phyloP scores from a whole-genome alignment of 495 filamentous ascomycete genomes.

The Lophiostoma macrostomum region DNA sequence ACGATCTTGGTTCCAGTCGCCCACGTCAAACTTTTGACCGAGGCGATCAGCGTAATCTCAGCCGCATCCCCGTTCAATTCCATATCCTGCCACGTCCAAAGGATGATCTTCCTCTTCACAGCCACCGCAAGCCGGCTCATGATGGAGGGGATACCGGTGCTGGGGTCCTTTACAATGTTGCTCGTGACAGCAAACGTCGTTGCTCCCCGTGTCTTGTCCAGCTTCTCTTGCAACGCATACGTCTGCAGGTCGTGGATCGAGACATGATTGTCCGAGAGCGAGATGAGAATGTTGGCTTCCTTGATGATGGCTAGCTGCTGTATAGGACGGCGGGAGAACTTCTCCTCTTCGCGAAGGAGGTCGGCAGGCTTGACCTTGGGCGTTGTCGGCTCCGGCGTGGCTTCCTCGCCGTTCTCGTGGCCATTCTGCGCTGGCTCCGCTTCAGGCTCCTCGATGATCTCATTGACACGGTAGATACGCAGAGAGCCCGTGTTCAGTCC shows the following conservation, averaged over 20 bases:
- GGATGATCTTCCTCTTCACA: conserved; percentile 80
- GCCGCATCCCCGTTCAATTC: conserved; percentile 70
- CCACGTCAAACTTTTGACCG: conserved; percentile 85
- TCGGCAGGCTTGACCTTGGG: conserved; percentile 65
- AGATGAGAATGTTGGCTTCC: conserved; percentile 85
- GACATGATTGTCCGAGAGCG: conserved; percentile 82
- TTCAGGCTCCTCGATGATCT: conserved; percentile 47
- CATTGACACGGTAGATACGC: conserved; percentile 86
- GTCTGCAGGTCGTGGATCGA: conserved; percentile 83
- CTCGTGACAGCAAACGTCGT: conserved; percentile 87
- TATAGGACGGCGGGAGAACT: conserved; percentile 82
- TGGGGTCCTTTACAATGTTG: conserved; percentile 85
- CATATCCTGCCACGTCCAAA: conserved; percentile 96
- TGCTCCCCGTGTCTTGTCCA: conserved; percentile 82
- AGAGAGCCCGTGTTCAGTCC: conserved; percentile 86
- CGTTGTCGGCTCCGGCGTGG: conserved; percentile 34
- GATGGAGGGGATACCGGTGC: conserved; percentile 82
- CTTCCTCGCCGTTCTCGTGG: conserved; percentile 38
- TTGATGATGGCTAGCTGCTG: conserved; percentile 95
- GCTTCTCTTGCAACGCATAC: conserved; percentile 74
- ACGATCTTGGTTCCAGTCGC: conserved; percentile 79
- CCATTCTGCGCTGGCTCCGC: conserved; percentile 28
- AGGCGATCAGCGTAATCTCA: conserved; percentile 75
- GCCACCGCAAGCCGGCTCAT: conserved; percentile 87
- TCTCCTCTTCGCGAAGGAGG: conserved; percentile 83